These are phyloP conservation scores for Solanum sejunctum DNA, from an alignment of 257 asterid species.

Conservation along the genomic window DNA sequence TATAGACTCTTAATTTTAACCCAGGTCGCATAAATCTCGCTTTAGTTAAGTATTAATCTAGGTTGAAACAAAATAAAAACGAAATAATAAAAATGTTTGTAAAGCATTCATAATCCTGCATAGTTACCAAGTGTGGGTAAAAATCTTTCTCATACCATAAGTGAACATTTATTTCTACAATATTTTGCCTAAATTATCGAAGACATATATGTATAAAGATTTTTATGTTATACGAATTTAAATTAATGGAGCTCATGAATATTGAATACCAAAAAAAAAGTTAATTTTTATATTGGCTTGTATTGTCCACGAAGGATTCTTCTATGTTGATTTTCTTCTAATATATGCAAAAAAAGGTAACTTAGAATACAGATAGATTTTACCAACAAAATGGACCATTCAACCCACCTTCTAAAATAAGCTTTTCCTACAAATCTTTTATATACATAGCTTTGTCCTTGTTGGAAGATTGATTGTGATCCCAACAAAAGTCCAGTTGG, in stretches of 20 bases:
- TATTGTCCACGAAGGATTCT: neutral
- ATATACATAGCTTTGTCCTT: neutral
- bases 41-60: neutral
- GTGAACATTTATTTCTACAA: neutral
- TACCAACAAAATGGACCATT: neutral
- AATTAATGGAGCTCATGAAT: neutral
- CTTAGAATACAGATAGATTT: neutral
- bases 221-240: neutral
- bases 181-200: neutral
- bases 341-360: neutral
- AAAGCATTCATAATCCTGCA: neutral
- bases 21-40: neutral
- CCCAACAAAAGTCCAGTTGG: slow-evolving; percentile 8
- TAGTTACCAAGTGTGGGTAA: neutral
- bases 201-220: neutral
- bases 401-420: neutral
- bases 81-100: neutral
- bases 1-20: neutral
- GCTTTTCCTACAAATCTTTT: neutral
- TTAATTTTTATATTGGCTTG: neutral
- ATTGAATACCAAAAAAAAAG: neutral
- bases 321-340: neutral
- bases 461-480: neutral
- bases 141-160: neutral
- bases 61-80: neutral